Conservation (phyloP, 2,329 filamentous ascomycete species). For the Penicillium sp. region DNA sequence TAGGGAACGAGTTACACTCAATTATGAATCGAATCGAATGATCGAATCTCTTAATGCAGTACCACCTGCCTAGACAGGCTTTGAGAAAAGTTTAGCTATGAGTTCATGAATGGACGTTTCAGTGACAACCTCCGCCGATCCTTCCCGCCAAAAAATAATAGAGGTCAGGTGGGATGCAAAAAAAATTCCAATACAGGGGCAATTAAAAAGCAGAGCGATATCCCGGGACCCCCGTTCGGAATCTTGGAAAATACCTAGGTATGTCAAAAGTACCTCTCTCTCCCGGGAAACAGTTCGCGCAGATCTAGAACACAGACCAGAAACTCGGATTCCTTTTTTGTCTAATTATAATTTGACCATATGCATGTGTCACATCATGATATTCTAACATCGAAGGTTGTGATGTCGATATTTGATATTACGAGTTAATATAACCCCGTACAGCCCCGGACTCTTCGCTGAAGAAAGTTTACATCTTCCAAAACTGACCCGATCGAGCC, state of each 20-base stretch:
- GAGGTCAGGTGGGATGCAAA: constrained; percentile 4
- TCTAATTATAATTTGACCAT: background rate
- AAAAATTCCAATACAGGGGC: constrained; percentile 1
- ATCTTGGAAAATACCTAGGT: background rate
- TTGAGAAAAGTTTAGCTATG: background rate
- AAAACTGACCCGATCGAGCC: background rate
- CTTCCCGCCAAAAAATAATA: background rate
- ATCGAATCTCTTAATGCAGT: background rate
- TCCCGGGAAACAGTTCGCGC: constrained; percentile 1
- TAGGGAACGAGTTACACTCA: background rate
- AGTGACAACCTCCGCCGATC: background rate
- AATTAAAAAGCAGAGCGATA: background rate
- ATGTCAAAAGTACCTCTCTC: constrained; percentile 6
- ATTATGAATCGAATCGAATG: background rate
- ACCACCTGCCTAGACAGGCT: constrained; percentile 3
- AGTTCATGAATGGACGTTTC: background rate
- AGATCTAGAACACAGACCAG: constrained; percentile 1
- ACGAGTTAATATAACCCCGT: background rate
- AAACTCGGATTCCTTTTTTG: background rate
- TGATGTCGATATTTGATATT: background rate
- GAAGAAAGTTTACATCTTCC: background rate
- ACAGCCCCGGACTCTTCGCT: background rate
- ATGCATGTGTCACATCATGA: background rate
- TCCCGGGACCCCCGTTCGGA: background rate
- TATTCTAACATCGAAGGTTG: background rate